Evolutionary conservation across 768 basidiomycete genomes (phyloP), one percentile per base, ranked within the genome.

Genomic region (Phylloporus arenicola): DNA sequence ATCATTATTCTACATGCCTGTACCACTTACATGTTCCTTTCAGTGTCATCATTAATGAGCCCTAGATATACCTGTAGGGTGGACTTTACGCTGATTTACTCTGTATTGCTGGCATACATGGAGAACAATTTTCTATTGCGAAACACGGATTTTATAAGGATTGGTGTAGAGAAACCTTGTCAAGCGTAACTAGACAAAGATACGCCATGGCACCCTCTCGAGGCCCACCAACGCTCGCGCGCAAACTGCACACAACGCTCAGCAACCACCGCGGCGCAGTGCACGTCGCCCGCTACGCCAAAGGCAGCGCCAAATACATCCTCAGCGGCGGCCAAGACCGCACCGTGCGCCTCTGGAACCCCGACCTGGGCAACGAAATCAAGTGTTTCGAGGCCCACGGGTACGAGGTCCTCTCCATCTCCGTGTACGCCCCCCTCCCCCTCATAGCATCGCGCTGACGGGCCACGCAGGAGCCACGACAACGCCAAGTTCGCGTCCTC

Each of bases 241-340:
- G 88, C 19, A 74, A 68, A 43, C 71, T 88, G 1, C 83, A 90
- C 70, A 69, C 69, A n/a, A 77, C 79, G 11, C 79, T 92, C 40
- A 61, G 70, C 8, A 75, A 63, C 46, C 90, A 92, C 68, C 84
- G 85, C 52, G 96, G 93, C 0, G 77, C 93, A 0, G 88, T 96
- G 0, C 89, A 98, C 63, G 84, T 92, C 47, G 89, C 83, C n/a
- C 78, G 88, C 27, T 98, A 95, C 64, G 88, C 95, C 40, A 88
- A 89, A 65, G 93, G 92, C 4, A 73, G 76, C 3, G 87, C 88
- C 47, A 91, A 86, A 55, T 98, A 99, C 64, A 73, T 92, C 53
- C 76, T 99, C n/a, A 86, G 91, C 1, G 96, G 95, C 9, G 93
- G 93, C 17, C 86, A 91, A 65, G 96, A 98, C 70, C 80, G 93